These are phyloP conservation scores for Collariella sp. DNA, from an alignment of 495 filamentous ascomycete genomes.

Conservation along the genomic window DNA sequence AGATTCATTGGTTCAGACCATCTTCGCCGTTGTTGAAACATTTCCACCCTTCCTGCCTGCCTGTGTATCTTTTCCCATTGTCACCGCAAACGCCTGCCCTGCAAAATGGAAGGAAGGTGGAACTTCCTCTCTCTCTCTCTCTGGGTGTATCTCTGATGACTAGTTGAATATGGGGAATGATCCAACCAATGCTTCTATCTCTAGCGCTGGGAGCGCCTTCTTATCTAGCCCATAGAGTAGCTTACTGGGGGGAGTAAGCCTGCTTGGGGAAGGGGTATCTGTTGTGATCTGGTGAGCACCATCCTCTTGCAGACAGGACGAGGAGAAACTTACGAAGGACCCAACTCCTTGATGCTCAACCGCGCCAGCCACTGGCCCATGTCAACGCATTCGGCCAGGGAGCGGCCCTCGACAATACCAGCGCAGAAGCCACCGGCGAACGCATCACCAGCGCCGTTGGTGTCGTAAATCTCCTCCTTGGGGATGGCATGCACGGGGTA, in stretches of 20 bases:
- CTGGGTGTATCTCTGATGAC: not conserved
- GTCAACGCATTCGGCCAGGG: constrained; percentile 65
- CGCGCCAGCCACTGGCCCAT: constrained; percentile 94
- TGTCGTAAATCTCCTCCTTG: constrained; percentile 75
- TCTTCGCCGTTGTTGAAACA: constrained; percentile 29
- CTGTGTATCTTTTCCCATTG: constrained; percentile 11
- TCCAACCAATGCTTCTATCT: not conserved
- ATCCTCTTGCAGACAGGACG: too few relatives aligned
- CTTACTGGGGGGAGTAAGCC: constrained; percentile 46
- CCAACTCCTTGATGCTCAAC: constrained; percentile 84
- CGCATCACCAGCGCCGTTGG: constrained; percentile 94
- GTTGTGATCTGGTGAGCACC: not conserved
- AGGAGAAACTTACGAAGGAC: constrained; percentile 71
- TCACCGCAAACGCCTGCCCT: constrained; percentile 16
- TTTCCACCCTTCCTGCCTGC: constrained; percentile 13
- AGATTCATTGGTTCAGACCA: not conserved
- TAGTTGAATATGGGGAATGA: not conserved
- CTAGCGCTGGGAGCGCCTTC: not conserved
- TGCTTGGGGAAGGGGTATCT: constrained; percentile 60
- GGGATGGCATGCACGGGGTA: constrained; percentile 71
- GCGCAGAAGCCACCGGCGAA: constrained; percentile 92
- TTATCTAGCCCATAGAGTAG: not conserved
- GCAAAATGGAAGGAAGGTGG: constrained; percentile 12
- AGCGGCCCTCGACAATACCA: constrained; percentile 75
- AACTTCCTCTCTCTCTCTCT: constrained; percentile 1